Evolutionary conservation across 1,284 basidiomycete genomes (phyloP), one percentile per base, ranked within the genome.

Genomic region (Cutaneotrichosporon mucoides): DNA sequence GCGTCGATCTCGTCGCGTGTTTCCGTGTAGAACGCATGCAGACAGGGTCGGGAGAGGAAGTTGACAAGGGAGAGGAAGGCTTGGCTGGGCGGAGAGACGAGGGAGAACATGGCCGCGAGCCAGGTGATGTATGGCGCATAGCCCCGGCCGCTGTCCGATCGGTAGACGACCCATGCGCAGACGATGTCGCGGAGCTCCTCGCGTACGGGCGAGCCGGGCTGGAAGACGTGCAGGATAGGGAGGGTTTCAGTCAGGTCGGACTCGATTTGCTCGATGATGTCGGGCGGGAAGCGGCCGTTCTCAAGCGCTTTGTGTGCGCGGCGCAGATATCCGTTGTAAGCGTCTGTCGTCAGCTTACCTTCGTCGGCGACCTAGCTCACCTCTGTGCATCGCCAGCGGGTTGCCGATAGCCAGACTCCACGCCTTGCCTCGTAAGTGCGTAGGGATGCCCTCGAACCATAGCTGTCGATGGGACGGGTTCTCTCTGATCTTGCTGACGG

Each of bases 391-490:
- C 33, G 92, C 88, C 52, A 97, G 80, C 13, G 86, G 82, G 72
- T 99, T 99, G 7, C 95, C 95, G 16, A 92, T 86, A 5, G 89
- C 91, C 58, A 85, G 81, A 67, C 88, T 85, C 95, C 95, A 99
- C 76, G 97, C 85, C 5, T 84, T 80, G 1, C 90, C 89, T 45
- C 95, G 83, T 56, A 95, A 79, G 73, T 90, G 89, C 0, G 87
- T 85, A 0, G 95, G 95, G 55, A 94, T 88, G 6, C 95, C 95
- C 48, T 85, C 83, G 87, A 93, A 95, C 95, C 95, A 99, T 13
- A 97, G 70, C 68, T 82, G 84, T 45, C 89, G 83, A 54, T 95
- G 78, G 1, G 76, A 76, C 0, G 84, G 50, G 61, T 76, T 68
- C 1, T 42, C 55, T n/a, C 57, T 61, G 37, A 73, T 60, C 44